phyloP scores from a whole-genome alignment of 371 early-diverging fungal genomes.

The Coemansia sp. region DNA sequence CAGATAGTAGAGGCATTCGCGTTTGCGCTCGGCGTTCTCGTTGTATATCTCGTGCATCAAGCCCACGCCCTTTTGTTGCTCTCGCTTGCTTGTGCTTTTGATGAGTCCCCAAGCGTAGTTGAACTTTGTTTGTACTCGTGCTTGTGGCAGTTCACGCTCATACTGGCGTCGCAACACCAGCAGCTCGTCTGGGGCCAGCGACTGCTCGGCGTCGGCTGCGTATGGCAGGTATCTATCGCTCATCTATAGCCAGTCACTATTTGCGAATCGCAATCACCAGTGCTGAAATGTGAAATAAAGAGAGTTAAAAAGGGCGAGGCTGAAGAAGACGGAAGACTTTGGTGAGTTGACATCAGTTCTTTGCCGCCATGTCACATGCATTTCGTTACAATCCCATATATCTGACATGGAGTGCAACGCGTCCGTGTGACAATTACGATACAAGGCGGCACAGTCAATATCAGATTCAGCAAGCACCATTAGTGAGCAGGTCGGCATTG shows the following conservation, averaged over 20 bases:
- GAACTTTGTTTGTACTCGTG: conserved; percentile 87
- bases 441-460: too few relatives aligned
- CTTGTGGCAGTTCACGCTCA: conserved; percentile 65
- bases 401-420: too few relatives aligned
- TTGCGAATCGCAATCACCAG: not conserved
- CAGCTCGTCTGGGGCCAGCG: conserved; percentile 52
- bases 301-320: not conserved
- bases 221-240: conserved; percentile 47
- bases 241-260: not conserved
- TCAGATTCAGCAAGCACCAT: too few relatives aligned
- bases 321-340: not conserved
- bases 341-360: too few relatives aligned
- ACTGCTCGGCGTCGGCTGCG: conserved; percentile 55
- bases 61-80: conserved; percentile 74
- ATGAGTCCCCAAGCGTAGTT: conserved; percentile 95
- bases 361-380: too few relatives aligned
- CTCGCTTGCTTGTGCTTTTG: conserved; percentile 60
- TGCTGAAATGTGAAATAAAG: not conserved
- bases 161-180: conserved; percentile 68
- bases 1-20: conserved; percentile 94
- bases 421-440: too few relatives aligned
- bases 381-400: too few relatives aligned
- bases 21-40: conserved; percentile 77
- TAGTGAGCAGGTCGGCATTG: too few relatives aligned
- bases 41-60: conserved; percentile 86